A percentile compares a stretch with the other conserved stretches of the same genome.
phyloP scores from a whole-genome alignment of 2,329 filamentous ascomycete species.

The Cladosporium austrohemisphaericum region DNA sequence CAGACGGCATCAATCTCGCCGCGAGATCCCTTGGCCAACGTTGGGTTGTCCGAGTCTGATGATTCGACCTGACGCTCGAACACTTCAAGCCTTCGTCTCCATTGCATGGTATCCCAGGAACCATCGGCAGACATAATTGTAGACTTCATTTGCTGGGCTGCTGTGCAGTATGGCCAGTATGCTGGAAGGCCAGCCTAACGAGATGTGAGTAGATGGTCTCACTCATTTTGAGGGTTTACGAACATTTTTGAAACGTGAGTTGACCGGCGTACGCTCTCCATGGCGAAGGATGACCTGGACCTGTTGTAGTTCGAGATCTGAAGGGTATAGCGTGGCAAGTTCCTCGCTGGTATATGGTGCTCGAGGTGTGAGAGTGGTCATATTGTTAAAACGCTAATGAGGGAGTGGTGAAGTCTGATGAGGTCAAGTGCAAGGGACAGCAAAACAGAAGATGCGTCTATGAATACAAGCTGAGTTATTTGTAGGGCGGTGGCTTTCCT shows the following conservation, averaged over 20 bases:
- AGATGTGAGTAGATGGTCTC: neutral
- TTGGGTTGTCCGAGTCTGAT: constrained; percentile 40
- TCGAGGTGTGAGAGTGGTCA: constrained; percentile 75
- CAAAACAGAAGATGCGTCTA: neutral
- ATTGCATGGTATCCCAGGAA: constrained; percentile 58
- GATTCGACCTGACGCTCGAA: constrained; percentile 60
- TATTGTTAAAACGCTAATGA: constrained; percentile 37
- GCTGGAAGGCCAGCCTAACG: constrained; percentile 22
- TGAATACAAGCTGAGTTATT: neutral
- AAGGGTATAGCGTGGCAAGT: constrained; percentile 75
- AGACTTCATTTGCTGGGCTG: constrained; percentile 66
- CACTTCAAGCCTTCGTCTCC: constrained; percentile 73
- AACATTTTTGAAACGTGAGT: constrained; percentile 75
- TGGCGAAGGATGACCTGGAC: constrained; percentile 69
- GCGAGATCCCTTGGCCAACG: constrained; percentile 63
- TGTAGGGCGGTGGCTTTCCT: neutral
- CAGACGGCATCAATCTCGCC: constrained; percentile 78
- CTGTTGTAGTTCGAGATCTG: constrained; percentile 73
- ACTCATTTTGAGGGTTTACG: neutral
- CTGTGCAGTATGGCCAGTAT: constrained; percentile 88
- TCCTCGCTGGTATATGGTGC: constrained; percentile 76
- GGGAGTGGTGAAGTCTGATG: neutral
- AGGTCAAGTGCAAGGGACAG: neutral
- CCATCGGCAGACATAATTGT: constrained; percentile 55
- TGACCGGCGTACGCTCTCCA: constrained; percentile 74